Conservation (phyloP, 1,284 basidiomycete genomes). For the Trichosporon sp. region DNA sequence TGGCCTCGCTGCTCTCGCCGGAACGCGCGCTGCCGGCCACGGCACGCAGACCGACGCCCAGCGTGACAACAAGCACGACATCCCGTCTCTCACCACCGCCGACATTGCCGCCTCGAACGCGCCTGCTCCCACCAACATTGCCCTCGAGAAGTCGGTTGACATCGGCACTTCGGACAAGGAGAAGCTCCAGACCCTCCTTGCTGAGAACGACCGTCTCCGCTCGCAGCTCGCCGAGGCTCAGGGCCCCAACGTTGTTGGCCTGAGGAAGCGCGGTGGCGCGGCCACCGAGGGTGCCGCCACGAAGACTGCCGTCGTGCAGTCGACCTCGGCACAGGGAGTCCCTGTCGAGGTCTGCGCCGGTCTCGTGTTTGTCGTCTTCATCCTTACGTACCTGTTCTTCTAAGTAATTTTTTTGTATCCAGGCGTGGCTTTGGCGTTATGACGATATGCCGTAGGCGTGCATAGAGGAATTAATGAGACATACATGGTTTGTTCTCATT, state of each 20-base stretch:
- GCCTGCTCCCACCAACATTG: conserved; percentile 31
- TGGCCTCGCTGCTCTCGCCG: conserved; percentile 11
- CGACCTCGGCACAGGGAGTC: conserved; percentile 45
- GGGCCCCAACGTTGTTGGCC: conserved; percentile 40
- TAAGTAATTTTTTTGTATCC: conserved; percentile 22
- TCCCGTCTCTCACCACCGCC: conserved; percentile 33
- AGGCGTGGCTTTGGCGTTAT: not conserved
- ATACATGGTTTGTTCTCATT: conserved; percentile 3
- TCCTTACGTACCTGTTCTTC: conserved; percentile 56
- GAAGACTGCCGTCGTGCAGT: conserved; percentile 18
- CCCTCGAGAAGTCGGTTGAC: conserved; percentile 39
- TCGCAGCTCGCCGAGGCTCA: conserved; percentile 34
- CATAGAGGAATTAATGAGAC: conserved; percentile 3
- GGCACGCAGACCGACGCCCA: conserved; percentile 4
- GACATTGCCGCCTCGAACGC: conserved; percentile 26
- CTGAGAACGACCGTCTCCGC: conserved; percentile 47
- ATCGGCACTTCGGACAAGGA: conserved; percentile 42
- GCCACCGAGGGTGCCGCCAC: conserved; percentile 25
- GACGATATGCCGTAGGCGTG: not conserved
- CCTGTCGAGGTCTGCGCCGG: conserved; percentile 56
- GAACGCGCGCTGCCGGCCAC: conserved; percentile 9
- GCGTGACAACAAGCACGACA: conserved; percentile 2
- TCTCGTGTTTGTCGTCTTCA: conserved; percentile 55
- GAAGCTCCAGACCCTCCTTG: conserved; percentile 40
- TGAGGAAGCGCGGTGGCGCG: conserved; percentile 41